A percentile compares a stretch with the other conserved stretches of the same genome.
phyloP scores from a whole-genome alignment of 306 rosid genomes.

The Castanea crenata region DNA sequence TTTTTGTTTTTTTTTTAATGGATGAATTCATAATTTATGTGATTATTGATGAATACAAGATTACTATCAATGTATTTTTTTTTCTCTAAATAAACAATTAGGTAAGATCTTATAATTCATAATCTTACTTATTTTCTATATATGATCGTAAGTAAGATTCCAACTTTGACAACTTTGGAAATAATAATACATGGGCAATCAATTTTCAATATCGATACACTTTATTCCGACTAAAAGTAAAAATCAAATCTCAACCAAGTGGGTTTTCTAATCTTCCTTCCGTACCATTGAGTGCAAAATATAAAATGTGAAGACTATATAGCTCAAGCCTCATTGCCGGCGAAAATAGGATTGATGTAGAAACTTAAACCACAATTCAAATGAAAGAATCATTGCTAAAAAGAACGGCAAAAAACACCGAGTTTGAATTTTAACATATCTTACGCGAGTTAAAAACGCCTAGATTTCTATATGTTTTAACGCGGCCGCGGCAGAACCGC shows the following conservation, averaged over 20 bases:
- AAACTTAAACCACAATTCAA: not conserved
- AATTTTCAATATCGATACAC: not conserved
- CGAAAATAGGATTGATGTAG: not conserved
- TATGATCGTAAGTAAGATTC: no score
- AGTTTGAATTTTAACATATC: not conserved
- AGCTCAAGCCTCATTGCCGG: not conserved
- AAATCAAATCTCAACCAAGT: conserved; percentile 1
- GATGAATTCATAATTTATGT: no score
- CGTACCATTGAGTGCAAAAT: not conserved
- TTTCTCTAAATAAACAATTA: no score
- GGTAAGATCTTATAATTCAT: no score
- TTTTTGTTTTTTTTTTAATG: no score
- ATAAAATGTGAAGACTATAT: not conserved
- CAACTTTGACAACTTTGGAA: no score
- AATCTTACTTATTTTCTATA: no score
- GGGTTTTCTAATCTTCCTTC: not conserved
- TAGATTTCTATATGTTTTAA: not conserved
- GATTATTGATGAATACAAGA: no score
- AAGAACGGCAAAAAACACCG: not conserved
- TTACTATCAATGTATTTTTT: no score
- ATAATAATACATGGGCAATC: not conserved
- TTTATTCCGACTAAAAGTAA: not conserved
- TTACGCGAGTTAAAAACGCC: not conserved
- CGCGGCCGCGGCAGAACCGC: conserved; percentile 6
- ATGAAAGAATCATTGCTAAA: not conserved